Evolutionary conservation across 2,329 filamentous ascomycete genomes (phyloP), one percentile per base, ranked within the genome.

Genomic region (Stylonectria norvegica): DNA sequence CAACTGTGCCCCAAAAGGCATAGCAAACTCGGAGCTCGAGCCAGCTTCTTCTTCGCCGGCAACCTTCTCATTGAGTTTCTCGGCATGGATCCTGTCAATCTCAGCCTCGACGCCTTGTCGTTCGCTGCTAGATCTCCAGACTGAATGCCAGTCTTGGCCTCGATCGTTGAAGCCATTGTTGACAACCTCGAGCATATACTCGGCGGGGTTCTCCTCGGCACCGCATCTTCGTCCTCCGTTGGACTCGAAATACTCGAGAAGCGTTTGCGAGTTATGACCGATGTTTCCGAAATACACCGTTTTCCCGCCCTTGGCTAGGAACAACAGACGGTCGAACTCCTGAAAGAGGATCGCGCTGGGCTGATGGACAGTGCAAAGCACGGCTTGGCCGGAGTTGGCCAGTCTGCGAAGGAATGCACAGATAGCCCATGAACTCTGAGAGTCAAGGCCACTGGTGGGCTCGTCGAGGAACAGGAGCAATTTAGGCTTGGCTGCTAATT

Each of bases 261-360:
- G 61, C 0, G 67, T 78, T 3, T 65, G 64, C 0, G 79, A 82
- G 48, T 81, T 73, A 1, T 73, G 53, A 0, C 83, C 83, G 28
- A 86, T 79, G 2, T 83, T 70, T 6, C 82, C 83, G 59, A 85
- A 85, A 55, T 86, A 86, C 1, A 85, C 79, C 0, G 80, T 85
- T 56, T 72, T 78, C 1, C 82, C 83, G 25, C 82, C 82, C 40
- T 69, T 73, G 7, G 79, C 79, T 3, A 86, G 70, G 61, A 86
- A 81, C 0, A 85, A 65, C 2, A 85, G 64, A 1, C 75, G 73
- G 45, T 85, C 81, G 38, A 85, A 77, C 30, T 69, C 62, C 43
- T 72, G 66, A 53, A 79, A 78, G 4, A 79, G 59, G 29, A 75
- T 67, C 0, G 73, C 72, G 5, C 66, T 71, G 1, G 75, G 75